Evolutionary conservation across 2,329 filamentous ascomycete genomes (phyloP).

Genomic region (Arthrobotrys pseudoclavata): DNA sequence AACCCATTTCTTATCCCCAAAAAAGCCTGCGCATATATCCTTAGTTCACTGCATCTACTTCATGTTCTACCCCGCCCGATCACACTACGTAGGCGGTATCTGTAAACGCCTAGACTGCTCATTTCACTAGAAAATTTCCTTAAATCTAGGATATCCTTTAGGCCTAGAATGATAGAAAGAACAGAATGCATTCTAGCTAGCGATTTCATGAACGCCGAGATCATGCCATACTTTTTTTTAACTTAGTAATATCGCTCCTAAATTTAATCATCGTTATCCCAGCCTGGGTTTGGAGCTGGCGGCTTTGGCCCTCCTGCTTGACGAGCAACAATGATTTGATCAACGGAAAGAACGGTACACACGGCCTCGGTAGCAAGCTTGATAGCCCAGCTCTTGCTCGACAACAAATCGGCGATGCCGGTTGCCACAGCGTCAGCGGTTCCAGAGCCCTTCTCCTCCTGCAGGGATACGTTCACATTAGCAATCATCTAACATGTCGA

Average conservation of each 20-base stretch:
- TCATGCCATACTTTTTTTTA: constrained; percentile 44
- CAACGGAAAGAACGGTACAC: constrained; percentile 92
- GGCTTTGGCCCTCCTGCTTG: constrained; percentile 96
- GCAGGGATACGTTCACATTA: constrained; percentile 62
- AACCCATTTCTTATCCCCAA: constrained; percentile 7
- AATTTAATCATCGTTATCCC: constrained; percentile 73
- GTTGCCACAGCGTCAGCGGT: constrained; percentile 87
- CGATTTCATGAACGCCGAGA: constrained; percentile 47
- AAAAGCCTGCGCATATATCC: constrained; percentile 18
- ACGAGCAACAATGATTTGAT: constrained; percentile 98
- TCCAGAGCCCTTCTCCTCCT: constrained; percentile 83
- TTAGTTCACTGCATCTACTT: constrained; percentile 5
- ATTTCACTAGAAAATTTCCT: constrained; percentile 9
- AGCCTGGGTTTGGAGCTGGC: constrained; percentile 88
- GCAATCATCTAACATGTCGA: constrained; percentile 30
- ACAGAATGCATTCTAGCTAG: constrained; percentile 52
- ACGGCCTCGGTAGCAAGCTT: constrained; percentile 95
- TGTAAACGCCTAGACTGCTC: background rate
- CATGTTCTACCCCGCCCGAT: background rate
- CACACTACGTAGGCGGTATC: constrained; percentile 15
- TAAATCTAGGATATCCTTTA: background rate
- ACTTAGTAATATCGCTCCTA: constrained; percentile 11
- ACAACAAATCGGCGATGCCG: constrained; percentile 91
- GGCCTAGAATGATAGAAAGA: background rate
- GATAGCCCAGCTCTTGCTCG: constrained; percentile 96